These are phyloP conservation scores for Hygrophoropsis aurantiaca DNA, from an alignment of 768 basidiomycete species.

Conservation along the genomic window DNA sequence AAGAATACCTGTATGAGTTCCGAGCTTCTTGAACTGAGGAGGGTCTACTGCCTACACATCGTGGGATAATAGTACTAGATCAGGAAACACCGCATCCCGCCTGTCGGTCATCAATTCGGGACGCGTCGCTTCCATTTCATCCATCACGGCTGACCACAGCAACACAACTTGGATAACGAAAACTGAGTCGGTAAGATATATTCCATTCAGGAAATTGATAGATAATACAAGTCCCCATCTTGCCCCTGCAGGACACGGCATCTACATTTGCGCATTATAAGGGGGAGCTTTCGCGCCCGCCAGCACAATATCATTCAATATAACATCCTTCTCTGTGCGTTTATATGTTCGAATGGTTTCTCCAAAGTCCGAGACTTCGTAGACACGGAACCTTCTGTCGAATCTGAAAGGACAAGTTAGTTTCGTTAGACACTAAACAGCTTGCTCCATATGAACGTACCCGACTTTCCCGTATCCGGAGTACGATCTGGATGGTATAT, in stretches of 20 bases:
- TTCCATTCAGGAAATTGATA: not conserved
- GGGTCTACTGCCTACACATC: too few species aligned
- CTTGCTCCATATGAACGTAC: constrained; percentile 34
- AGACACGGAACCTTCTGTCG: constrained; percentile 88
- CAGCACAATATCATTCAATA: constrained; percentile 64
- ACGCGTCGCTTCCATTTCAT: too few species aligned
- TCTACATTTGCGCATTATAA: constrained; percentile 15
- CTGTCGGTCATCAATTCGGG: too few species aligned
- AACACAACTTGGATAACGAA: too few species aligned
- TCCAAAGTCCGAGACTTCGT: constrained; percentile 84
- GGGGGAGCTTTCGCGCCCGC: constrained; percentile 49
- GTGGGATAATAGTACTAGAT: too few species aligned
- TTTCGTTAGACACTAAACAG: not conserved
- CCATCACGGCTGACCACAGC: too few species aligned
- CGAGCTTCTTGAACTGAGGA: too few species aligned
- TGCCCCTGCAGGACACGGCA: not conserved
- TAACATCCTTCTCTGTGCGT: constrained; percentile 67
- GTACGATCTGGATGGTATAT: constrained; percentile 54
- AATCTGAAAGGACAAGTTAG: constrained; percentile 50
- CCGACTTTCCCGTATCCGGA: constrained; percentile 80
- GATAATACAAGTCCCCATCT: not conserved
- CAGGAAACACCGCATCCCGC: too few species aligned
- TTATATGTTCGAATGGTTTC: constrained; percentile 92
- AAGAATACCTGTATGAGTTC: too few species aligned
- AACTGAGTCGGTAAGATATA: too few species aligned